Evolutionary conservation across 1,284 basidiomycete genomes (phyloP).

Genomic region (Puccinia novopanici): DNA sequence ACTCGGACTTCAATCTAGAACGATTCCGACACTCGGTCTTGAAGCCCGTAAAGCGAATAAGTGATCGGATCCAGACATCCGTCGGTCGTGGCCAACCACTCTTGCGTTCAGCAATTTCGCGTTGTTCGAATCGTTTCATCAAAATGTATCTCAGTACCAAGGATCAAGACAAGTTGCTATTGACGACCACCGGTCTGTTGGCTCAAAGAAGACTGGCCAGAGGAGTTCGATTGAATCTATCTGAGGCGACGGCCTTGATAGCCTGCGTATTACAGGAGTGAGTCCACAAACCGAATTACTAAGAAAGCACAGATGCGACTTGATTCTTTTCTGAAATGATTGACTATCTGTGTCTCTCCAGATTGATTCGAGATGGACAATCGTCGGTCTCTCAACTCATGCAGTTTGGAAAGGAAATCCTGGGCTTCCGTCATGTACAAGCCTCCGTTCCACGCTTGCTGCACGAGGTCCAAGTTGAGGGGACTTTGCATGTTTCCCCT

Average conservation of each 20-base stretch:
- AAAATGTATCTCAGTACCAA: slow-evolving; percentile 49
- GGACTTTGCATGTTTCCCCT: slow-evolving; percentile 67
- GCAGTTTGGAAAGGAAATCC: slow-evolving; percentile 83
- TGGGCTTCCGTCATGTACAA: slow-evolving; percentile 88
- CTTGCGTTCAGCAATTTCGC: not conserved
- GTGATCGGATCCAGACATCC: not conserved
- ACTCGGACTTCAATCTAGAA: no score
- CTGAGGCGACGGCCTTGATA: slow-evolving; percentile 87
- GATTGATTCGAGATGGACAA: slow-evolving; percentile 84
- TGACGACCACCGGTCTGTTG: slow-evolving; percentile 72
- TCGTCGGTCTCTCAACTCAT: slow-evolving; percentile 85
- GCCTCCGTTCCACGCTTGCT: slow-evolving; percentile 63
- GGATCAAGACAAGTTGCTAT: slow-evolving; percentile 55
- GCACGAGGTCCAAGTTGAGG: slow-evolving; percentile 85
- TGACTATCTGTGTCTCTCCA: not conserved
- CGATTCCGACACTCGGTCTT: no score
- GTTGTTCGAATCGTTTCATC: slow-evolving; percentile 1
- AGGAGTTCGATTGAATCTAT: slow-evolving; percentile 79
- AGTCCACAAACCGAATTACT: not conserved
- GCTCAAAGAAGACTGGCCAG: slow-evolving; percentile 93
- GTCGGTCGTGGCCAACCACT: not conserved
- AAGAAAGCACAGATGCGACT: not conserved
- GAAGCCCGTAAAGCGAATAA: no score
- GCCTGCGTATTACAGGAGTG: slow-evolving; percentile 85
- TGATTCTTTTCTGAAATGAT: not conserved